Percentiles rank a stretch among this genome's conserved stretches.
Evolutionary conservation across 129 eudicot genomes (phyloP).

Genomic region (Heracleum sosnowskyi): DNA sequence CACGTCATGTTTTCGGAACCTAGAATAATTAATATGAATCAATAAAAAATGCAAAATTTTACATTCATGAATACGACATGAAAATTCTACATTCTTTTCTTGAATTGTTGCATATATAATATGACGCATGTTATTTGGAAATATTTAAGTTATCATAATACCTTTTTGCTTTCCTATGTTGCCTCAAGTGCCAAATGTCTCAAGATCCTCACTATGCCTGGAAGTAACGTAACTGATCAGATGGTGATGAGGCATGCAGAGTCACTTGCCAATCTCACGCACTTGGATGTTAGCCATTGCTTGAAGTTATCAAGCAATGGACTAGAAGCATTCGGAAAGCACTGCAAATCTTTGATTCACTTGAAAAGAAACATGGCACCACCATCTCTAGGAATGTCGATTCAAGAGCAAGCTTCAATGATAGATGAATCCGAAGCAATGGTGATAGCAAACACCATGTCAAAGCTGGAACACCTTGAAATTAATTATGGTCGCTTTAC

Average conservation of each 20-base stretch:
- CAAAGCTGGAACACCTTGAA: conserved; percentile 14
- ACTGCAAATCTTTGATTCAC: conserved; percentile 25
- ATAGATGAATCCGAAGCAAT: conserved; percentile 29
- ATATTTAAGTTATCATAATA: background rate
- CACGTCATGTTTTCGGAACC: background rate
- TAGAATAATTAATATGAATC: background rate
- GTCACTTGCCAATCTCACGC: conserved; percentile 24
- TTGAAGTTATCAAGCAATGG: conserved; percentile 27
- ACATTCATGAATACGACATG: background rate
- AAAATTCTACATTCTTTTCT: background rate
- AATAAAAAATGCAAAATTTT: background rate
- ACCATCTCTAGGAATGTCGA: background rate
- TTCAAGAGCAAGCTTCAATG: background rate
- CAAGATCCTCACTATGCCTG: conserved; percentile 28
- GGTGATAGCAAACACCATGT: conserved; percentile 29
- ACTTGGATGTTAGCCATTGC: conserved; percentile 33
- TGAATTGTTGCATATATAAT: background rate
- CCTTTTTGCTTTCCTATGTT: background rate
- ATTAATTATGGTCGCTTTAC: conserved; percentile 30
- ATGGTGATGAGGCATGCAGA: conserved; percentile 30
- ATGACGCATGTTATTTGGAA: background rate
- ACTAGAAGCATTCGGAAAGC: conserved; percentile 30
- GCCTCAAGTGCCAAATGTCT: conserved; percentile 28
- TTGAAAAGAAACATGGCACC: conserved; percentile 40
- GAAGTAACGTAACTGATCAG: conserved; percentile 33